Base-by-base conservation (phyloP, 1,284 basidiomycete species). In the Naganishia albida region DNA sequence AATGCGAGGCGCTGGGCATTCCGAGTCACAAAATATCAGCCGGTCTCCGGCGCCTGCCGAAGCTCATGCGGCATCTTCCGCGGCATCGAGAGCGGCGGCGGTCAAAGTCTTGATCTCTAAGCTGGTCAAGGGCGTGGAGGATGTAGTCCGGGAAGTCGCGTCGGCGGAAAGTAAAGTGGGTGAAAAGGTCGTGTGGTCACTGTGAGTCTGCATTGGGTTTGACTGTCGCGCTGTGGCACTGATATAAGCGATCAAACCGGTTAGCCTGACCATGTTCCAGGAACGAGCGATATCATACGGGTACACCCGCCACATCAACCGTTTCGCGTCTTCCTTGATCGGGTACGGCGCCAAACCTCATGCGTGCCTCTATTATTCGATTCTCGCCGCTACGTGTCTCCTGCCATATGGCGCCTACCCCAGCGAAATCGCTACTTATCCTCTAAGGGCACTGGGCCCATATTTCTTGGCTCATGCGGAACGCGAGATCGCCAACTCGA, bases 401-500 rank as follows among this genome's bases (percentile, higher is more conserved):
- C 34, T 59, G 12, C 64, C 57, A 4, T 60, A 60, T 28, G 57
- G 57, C 6, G 30, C 57, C 12, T 60, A 60, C 23, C 57, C 57
- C 13, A 48, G 49, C n/a, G 57, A 60, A 26, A 60, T 60, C 23
- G 57, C 57, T 1, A 60, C 46, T 15, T 60, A 60, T 48, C 57
- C 57, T 7, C 57, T 60, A 3, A 60, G 39, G 26, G 57, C 57
- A 1, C 3, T 68, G 75, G 15, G 67, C 6, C 53, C 57, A 25
- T 42, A 65, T 26, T 50, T 71, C 70, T 30, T 63, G 69, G 10
- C 30, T 67, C 42, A 63, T 63, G 38, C 69, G 72, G 40, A 70
- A 70, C 38, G 63, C 66, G 13, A 72, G 70, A 16, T 72, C 69
- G 3, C 69, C 71, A 7, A 52, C 56, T 12, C 70, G 1, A 39